Evolutionary conservation across 2,329 filamentous ascomycete genomes (phyloP), one percentile per base, ranked within the genome.

Genomic region (Xylaria sp.): DNA sequence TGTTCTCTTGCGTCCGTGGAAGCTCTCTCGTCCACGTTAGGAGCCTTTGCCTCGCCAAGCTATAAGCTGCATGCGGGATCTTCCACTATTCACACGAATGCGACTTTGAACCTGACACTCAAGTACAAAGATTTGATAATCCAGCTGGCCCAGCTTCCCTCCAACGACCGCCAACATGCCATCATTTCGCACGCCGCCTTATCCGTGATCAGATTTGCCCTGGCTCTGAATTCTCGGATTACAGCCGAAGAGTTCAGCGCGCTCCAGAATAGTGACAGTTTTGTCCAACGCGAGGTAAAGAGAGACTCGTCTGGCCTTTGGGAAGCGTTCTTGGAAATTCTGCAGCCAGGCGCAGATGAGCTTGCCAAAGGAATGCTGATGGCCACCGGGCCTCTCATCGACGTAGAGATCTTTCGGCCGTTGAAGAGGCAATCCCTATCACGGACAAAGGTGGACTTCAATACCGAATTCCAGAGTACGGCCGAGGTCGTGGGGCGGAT

Each of bases 251-350:
- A 92, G 67, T 88, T 85, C 64, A 81, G 83, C 51, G 81, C 86
- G 5, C 82, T 96, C 48, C 78, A 83, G 18, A 76, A 79, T 7
- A 64, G 61, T 24, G 79, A 80, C 18, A 79, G 80, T 40, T 77
- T 81, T 40, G 80, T 91, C 18, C 88, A 88, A 45, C 81, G 86
- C 62, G 83, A 89, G 52, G 74, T 89, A 39, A 84, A 84, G 59
- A 85, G 87, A 17, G 83, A 90, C 52, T 93, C 91, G 0, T 79
- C 87, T 16, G 81, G 85, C 16, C 84, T 96, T 39, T 97, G 92
- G 88, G 88, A 91, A 59, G 81, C 85, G 1, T 88, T 92, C 43
- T 78, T 90, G 43, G 81, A 86, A 45, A 83, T 86, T 21, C 80
- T 94, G 44, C 81, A 85, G 60, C 79, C 84, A 22, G 82, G 85